Percentiles rank a stretch among this genome's conserved stretches.
These are phyloP conservation scores for Paraglomus occultum DNA, from an alignment of 192 early-diverging fungal genomes.

Conservation along the genomic window DNA sequence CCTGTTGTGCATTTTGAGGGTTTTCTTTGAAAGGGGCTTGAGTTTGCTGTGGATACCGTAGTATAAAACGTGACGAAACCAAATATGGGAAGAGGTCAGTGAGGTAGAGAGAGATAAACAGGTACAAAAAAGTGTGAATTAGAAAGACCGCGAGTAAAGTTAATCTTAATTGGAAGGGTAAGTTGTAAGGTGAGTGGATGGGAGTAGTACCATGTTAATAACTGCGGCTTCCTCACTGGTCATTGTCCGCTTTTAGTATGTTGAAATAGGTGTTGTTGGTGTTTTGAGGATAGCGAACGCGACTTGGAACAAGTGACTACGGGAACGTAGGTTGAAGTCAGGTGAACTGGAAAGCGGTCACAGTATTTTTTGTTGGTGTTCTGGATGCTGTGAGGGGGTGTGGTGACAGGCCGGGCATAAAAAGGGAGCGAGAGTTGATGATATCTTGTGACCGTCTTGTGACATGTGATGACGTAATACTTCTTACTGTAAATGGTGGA, in stretches of 20 bases:
- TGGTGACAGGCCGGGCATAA: conserved; percentile 6
- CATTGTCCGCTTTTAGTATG: background rate
- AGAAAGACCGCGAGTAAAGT: background rate
- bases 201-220: conserved; percentile 6
- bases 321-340: conserved; percentile 12
- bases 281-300: too few relatives aligned
- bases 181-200: too few relatives aligned
- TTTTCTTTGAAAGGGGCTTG: conserved; percentile 11
- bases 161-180: too few relatives aligned
- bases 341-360: conserved; percentile 31
- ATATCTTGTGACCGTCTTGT: conserved; percentile 33
- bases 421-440: conserved; percentile 17
- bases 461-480: conserved; percentile 30
- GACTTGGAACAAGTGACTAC: too few relatives aligned
- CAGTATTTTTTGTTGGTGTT: conserved; percentile 26
- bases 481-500: conserved; percentile 17
- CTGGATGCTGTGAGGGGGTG: background rate
- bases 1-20: conserved; percentile 13
- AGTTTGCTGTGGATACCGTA: background rate
- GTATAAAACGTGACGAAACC: background rate
- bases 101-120: conserved; percentile 3
- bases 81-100: background rate
- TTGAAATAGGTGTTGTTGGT: too few relatives aligned
- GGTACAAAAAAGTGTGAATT: background rate
- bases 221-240: conserved; percentile 16